Percentiles rank a stretch among this genome's conserved stretches.
These are phyloP conservation scores for Plenodomus tracheiphilus DNA, from an alignment of 2,329 filamentous ascomycete genomes.

Conservation along the genomic window DNA sequence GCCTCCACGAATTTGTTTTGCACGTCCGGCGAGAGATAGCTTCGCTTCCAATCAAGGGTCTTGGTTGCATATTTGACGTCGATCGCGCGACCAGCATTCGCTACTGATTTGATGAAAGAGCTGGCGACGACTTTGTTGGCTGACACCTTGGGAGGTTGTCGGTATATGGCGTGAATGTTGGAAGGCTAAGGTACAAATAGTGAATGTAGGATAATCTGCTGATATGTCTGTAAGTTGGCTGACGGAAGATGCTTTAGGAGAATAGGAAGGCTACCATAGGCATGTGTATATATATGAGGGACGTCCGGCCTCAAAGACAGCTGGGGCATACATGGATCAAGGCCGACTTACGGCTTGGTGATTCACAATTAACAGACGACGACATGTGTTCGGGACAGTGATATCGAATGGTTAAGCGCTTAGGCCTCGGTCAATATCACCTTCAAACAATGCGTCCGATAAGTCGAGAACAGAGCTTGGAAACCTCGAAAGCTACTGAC, in stretches of 20 bases:
- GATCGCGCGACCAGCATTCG: neutral
- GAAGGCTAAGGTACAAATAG: neutral
- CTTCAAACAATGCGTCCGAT: neutral
- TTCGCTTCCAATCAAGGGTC: neutral
- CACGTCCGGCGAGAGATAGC: neutral
- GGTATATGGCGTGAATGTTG: neutral
- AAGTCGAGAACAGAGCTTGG: neutral
- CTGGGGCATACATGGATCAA: neutral
- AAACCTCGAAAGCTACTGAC: neutral
- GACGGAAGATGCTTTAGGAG: neutral
- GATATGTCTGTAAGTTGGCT: neutral
- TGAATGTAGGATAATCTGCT: neutral
- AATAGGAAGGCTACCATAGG: neutral
- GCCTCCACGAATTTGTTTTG: slow-evolving; percentile 2
- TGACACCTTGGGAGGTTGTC: neutral
- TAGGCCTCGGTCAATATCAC: neutral
- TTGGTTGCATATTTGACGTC: neutral
- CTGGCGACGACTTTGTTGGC: neutral
- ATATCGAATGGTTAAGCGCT: neutral
- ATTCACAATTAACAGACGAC: neutral
- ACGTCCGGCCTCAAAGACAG: neutral
- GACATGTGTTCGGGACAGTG: neutral
- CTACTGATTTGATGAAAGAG: neutral
- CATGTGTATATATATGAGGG: neutral
- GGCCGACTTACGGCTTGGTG: neutral